Evolutionary conservation across 495 filamentous ascomycete species (phyloP), one percentile per base, ranked within the genome.

Genomic region (Aspergillus wentii): DNA sequence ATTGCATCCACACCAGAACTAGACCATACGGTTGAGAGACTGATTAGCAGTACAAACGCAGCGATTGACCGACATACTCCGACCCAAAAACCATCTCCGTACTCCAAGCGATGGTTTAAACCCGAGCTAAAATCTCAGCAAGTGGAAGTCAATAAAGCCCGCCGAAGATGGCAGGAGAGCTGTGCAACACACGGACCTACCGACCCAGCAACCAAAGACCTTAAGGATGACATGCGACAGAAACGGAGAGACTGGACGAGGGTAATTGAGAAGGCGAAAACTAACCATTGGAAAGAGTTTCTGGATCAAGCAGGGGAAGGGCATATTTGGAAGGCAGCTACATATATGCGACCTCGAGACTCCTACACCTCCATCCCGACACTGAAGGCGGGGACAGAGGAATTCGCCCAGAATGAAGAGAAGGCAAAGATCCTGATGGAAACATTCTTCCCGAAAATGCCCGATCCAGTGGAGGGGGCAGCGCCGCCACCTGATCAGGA

Each of bases 261-360:
- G 18, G 32, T 43, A 4, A 48, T 48, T 38, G 41, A 52, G 17
- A 48, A 52, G 33, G 44, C 33, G 2, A 52, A 48, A 30, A 16
- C 28, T 9, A 15, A 31, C 8, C 27, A 54, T 19, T 54, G 26
- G 47, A 51, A 48, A 35, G 18, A 51, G 16, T 54, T 51, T 30
- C 47, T 54, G 13, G 44, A 54, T 22, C 38, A 43, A 28, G 51
- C 38, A 4, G 31, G 37, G 7, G 43, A 54, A 38, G 51, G 41
- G 17, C 26, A 48, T n/a, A 30, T 54, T 3, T 54, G 34, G 51
- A 54, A 51, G 22, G 38, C 43, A 31, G 42, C 42, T 13, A 39
- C 27, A 8, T 40, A 45, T 16, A 40, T 45, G 35, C 31, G 34
- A 34, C 42, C 35, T 10, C 36, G 37, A 35, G 43, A 41, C 5